Base-by-base conservation (phyloP, 164 flowering plant genomes). In the Magnolia sinica region DNA sequence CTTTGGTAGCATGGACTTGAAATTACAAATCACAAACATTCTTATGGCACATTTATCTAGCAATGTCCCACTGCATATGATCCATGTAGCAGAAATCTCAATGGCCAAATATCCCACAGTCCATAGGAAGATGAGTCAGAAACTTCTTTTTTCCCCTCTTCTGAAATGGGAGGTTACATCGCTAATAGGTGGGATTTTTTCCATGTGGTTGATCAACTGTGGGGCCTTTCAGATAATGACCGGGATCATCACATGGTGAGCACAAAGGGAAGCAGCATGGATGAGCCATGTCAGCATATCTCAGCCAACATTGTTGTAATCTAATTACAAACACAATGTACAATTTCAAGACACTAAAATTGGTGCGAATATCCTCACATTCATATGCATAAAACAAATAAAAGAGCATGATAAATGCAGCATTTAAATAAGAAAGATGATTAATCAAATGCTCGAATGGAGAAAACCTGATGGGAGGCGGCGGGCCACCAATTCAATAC, bases 401-500 rank as follows among this genome's bases (percentile, higher is more conserved):
- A 24, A 27, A 27, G 61, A 55, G 13, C 61, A 66, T 66, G 29
- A 22, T 4, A 66, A 66, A 24, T 23, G 69, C 1, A 23, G 65
- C 23, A 63, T 63, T 63, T 18, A 63, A 2, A 63, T 18, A 18
- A 7, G 22, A 18, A 7, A n/a, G 65, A n/a, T 7, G 65, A 18
- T 63, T 16, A 65, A 65, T 65, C 11, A 11, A 65, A 65, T 27
- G 24, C 68, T 65, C 71, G 61, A 68, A 68, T 14, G n/a, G 29
- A 70, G 73, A 65, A 50, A 50, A 74, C 76, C 76, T 74, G 76
- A 50, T 50, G 29, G 13, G 61, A 55, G 16, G 61, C 18, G 45
- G 76, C 59, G 11, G 51, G 8, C 20, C 23, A 37, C n/a, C 67
- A 13, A 37, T 31, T 93, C 87, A 96, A 82, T 90, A 92, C 76